Evolutionary conservation across 176 grass and related monocot genomes (phyloP), one percentile per base, ranked within the genome.

Genomic region (Phragmites australis): DNA sequence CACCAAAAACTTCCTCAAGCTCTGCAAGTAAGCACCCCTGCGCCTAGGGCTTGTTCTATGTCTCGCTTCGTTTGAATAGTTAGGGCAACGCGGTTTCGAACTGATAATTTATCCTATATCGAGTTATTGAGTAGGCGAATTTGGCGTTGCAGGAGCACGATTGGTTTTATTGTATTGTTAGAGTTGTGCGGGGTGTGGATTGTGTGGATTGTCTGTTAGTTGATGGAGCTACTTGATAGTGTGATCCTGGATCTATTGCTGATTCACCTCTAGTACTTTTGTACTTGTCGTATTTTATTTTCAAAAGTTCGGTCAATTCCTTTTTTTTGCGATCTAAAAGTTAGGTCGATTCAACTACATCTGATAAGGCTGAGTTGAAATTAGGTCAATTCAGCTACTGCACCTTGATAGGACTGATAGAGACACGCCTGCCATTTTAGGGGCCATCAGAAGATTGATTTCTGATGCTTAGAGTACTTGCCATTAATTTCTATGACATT

Each of bases 1-100:
- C 67, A 79, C 92, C 30, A 98, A 98, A 65, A 98, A 98, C 77
- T 98, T 98, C 77, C 90, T 98, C 86, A 98, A 98, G 86, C 96
- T 98, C 41, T 98, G 92, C 96, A 98, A 93, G 90, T 94, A 89
- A 70, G 67, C 27, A 8, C 8, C 53, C 26, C 42, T 10, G 8
- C n/a, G 68, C 8, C 69, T 26, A 74, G 42, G 59, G 17, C 68
- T 53, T 60, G 50, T 54, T 46, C 68, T 58, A 10, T 43, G 0
- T 32, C 58, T 41, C 0, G 41, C 9, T 54, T 60, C 27, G 0
- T 65, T 32, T 23, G 40, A 6, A 29, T 59, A 56, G 37, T 13
- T 53, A 17, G 13, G 48, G 40, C 29, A 7, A 58, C 26, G 27
- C 32, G n/a, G n/a, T 27, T 42, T 18, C 64, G 39, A 32, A 19